Base-by-base conservation (phyloP, 305 asterid genomes). In the Caryopteris hybrid region DNA sequence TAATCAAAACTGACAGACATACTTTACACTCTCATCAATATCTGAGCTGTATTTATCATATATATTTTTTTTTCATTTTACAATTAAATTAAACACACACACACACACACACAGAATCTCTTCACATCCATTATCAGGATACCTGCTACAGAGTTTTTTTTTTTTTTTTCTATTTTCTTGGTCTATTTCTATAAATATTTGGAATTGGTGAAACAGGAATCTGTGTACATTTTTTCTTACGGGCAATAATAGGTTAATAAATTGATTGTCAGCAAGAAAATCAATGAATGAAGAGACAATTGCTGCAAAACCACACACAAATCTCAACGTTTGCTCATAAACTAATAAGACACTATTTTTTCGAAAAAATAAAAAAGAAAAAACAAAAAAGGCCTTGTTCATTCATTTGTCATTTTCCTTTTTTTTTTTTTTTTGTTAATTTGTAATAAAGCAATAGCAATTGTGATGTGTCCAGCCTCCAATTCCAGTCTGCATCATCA, bases 1-100 rank as follows among this genome's bases (percentile, higher is more conserved):
- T 63, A 78, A 79, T 78, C 70, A 78, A 36, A 60, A 33, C 81
- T 86, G 92, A 86, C 96, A 88, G 90, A 88, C 85, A 85, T 87
- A 72, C 96, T 77, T 78, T 64, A 69, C 72, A 69, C 34, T 68
- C 57, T 45, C 84, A 75, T 77, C 69, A 73, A 76, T 69, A 76
- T 74, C 46, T 69, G 91, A 80, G 82, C 79, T 80, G 71, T 66
- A 68, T 71, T 58, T 74, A 65, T 75, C n/a, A 70, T 79, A 72
- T 79, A 72, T 66, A 54, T 47, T 59, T 66, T 54, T 57, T 56
- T 80, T 76, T 69, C 54, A 61, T 34, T 69, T 70, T 61, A 60
- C 83, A 50, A 76, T 58, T 61, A 59, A 65, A 64, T n/a, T n/a
- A n/a, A n/a, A n/a, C n/a, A n/a, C n/a, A n/a, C n/a, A n/a, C n/a